These are phyloP conservation scores for Jatropha multifida DNA, from an alignment of 441 rosid genomes.

Conservation along the genomic window DNA sequence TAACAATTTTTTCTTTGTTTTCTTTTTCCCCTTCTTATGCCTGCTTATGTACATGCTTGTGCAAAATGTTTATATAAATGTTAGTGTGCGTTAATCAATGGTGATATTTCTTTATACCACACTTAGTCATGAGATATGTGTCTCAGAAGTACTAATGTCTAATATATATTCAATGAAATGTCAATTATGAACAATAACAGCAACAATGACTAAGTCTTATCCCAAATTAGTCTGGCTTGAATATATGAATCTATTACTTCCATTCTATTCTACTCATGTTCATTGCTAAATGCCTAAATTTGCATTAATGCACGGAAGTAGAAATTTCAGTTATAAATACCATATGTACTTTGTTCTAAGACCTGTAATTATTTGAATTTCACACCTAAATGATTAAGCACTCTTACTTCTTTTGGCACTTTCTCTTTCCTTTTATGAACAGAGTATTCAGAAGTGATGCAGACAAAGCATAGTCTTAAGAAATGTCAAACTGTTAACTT, in stretches of 20 bases:
- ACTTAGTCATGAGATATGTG: not conserved
- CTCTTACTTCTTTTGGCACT: not conserved
- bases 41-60: not conserved
- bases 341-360: slow-evolving; percentile 3
- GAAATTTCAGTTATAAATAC: slow-evolving; percentile 1
- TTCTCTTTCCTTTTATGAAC: not conserved
- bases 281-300: too few relatives aligned
- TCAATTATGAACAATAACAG: not conserved
- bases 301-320: too few relatives aligned
- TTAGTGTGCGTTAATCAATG: not conserved
- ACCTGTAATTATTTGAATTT: not conserved
- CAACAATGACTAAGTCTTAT: too few relatives aligned
- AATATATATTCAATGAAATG: not conserved
- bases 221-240: too few relatives aligned
- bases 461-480: not conserved
- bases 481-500: not conserved
- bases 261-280: too few relatives aligned
- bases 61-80: not conserved
- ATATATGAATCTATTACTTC: too few relatives aligned
- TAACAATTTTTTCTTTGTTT: not conserved
- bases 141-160: slow-evolving; percentile 1
- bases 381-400: not conserved
- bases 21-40: not conserved
- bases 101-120: not conserved
- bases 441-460: not conserved